Evolutionary conservation across 805 yeast genomes (phyloP).

Genomic region (Kluyveromyces aestuarii): DNA sequence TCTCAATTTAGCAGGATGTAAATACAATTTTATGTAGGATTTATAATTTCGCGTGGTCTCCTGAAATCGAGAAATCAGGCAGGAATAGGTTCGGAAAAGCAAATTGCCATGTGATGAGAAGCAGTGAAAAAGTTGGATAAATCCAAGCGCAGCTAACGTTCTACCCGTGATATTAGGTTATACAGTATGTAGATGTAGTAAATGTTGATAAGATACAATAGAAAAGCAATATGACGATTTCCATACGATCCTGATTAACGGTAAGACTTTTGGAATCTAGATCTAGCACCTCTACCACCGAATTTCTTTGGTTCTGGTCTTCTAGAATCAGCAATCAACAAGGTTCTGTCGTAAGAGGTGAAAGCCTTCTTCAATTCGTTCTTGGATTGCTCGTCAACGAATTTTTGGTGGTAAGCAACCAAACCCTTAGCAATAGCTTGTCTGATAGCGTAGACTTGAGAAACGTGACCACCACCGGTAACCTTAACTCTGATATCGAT

Average conservation of each 20-base stretch:
- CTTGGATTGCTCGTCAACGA: constrained; percentile 98
- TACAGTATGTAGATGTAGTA: constrained; percentile 24
- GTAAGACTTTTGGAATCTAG: constrained; percentile 99
- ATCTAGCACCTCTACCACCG: constrained; percentile 99
- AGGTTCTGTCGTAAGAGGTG: constrained; percentile 97
- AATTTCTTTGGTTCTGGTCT: constrained; percentile 99
- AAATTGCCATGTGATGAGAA: no score
- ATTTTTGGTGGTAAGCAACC: constrained; percentile 99
- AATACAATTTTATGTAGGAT: no score
- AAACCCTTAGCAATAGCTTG: constrained; percentile 99
- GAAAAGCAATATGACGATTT: constrained; percentile 10
- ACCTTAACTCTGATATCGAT: constrained; percentile 98
- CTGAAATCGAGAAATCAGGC: no score
- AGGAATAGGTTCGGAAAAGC: no score
- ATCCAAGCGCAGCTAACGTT: constrained; percentile 11
- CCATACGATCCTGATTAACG: constrained; percentile 52
- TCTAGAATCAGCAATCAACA: constrained; percentile 98
- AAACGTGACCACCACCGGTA: constrained; percentile 99
- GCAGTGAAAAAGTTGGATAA: no score
- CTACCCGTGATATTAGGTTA: constrained; percentile 26
- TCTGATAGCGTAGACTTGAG: constrained; percentile 99
- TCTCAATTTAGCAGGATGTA: no score
- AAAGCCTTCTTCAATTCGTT: constrained; percentile 98
- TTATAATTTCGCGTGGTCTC: no score
- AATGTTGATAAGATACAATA: constrained; percentile 8